Evolutionary conservation across 1,139 yeast species (phyloP).

Genomic region (Magnusiomyces clavatus): DNA sequence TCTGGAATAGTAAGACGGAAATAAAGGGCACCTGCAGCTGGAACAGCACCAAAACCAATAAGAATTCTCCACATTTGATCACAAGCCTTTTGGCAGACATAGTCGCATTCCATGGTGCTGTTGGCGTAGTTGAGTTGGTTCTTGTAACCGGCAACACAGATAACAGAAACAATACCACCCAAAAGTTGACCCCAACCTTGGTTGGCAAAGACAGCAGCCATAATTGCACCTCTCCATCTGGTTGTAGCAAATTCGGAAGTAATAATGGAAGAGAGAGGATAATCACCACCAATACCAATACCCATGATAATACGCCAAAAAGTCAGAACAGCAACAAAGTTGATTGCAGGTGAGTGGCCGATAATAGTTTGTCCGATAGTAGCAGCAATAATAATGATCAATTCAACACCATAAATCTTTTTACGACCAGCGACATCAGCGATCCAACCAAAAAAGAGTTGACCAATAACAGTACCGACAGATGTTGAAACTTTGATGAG

Average conservation of each 20-base stretch:
- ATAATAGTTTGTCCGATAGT: constrained; percentile 63
- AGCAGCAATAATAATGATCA: constrained; percentile 72
- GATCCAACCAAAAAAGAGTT: constrained; percentile 67
- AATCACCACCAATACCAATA: constrained; percentile 98
- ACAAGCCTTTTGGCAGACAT: constrained; percentile 61
- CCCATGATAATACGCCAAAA: constrained; percentile 32
- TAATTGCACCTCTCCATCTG: constrained; percentile 37
- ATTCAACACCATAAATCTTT: constrained; percentile 76
- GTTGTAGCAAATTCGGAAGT: constrained; percentile 34
- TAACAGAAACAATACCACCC: constrained; percentile 34
- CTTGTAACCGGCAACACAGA: constrained; percentile 34
- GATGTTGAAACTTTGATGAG: constrained; percentile 81
- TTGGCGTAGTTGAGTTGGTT: constrained; percentile 54
- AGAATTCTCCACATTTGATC: constrained; percentile 93
- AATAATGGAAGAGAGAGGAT: constrained; percentile 78
- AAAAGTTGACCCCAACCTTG: constrained; percentile 40
- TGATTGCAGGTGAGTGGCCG: constrained; percentile 49
- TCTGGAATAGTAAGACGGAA: constrained; percentile 90
- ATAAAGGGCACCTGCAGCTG: constrained; percentile 75
- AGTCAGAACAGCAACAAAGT: constrained; percentile 48
- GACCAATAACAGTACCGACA: constrained; percentile 52
- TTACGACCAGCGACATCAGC: constrained; percentile 82
- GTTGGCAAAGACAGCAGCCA: constrained; percentile 35
- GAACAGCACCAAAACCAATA: constrained; percentile 83
- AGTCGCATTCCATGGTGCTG: constrained; percentile 55